Evolutionary conservation across 176 grass and related monocot species (phyloP).

Genomic region (Avena insularis): DNA sequence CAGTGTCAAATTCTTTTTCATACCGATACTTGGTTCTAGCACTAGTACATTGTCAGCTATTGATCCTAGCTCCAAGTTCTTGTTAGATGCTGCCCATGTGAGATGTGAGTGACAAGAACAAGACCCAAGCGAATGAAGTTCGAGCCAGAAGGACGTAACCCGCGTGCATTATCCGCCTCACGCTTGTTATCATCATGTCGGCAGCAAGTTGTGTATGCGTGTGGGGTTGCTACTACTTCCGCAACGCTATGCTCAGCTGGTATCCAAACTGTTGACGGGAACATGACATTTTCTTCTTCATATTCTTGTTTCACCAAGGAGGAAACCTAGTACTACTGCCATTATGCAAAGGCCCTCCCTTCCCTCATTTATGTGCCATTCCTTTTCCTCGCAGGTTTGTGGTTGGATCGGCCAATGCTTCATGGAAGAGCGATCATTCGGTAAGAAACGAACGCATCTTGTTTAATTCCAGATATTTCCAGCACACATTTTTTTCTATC

Average conservation of each 20-base stretch:
- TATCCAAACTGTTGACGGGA: not conserved
- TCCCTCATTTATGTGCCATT: not conserved
- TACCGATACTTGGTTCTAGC: not conserved
- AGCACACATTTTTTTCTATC: not conserved
- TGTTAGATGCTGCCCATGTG: not conserved
- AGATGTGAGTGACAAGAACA: slow-evolving; percentile 14
- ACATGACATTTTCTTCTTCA: not conserved
- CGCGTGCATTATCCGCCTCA: not conserved
- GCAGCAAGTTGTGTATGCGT: not conserved
- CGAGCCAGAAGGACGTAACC: not conserved
- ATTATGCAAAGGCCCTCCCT: not conserved
- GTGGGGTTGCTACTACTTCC: not conserved
- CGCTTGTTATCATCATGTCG: not conserved
- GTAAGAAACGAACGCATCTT: slow-evolving; percentile 41
- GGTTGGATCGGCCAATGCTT: slow-evolving; percentile 58
- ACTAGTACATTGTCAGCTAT: not conserved
- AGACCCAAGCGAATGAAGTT: not conserved
- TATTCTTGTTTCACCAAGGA: not conserved
- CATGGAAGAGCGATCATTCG: slow-evolving; percentile 50
- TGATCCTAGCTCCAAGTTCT: not conserved
- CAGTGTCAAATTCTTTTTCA: not conserved
- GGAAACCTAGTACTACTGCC: slow-evolving; percentile 26
- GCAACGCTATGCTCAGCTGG: not conserved
- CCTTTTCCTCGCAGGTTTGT: slow-evolving; percentile 56
- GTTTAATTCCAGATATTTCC: not conserved